phyloP scores from a whole-genome alignment of 345 rosid species.

The Salix exigua region DNA sequence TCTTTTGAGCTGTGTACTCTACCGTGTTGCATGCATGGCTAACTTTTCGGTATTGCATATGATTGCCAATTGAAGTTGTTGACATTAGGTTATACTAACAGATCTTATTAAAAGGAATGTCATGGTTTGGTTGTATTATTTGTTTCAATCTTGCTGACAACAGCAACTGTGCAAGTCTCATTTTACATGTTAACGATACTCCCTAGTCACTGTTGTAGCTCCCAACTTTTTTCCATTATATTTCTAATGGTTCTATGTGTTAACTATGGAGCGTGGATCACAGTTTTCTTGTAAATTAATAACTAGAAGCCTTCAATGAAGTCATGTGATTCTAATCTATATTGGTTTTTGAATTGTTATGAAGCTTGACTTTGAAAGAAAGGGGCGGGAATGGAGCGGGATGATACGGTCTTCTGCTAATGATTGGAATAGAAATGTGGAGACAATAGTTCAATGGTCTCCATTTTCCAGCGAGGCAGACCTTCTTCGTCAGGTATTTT shows the following conservation, averaged over 20 bases:
- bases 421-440: conserved; percentile 69
- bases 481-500: conserved; percentile 68
- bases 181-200: background rate
- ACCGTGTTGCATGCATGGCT: background rate
- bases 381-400: conserved; percentile 53
- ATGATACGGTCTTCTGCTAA: conserved; percentile 41
- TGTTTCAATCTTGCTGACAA: background rate
- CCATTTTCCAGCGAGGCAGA: conserved; percentile 76
- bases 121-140: background rate
- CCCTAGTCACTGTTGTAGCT: background rate
- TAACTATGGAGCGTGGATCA: conserved; percentile 7
- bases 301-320: background rate
- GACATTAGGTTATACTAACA: background rate
- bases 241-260: background rate
- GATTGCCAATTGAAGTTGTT: background rate
- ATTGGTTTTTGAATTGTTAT: conserved; percentile 18
- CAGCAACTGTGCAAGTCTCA: background rate
- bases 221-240: background rate
- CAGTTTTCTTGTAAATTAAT: background rate
- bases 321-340: conserved; percentile 1
- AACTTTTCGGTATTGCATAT: background rate
- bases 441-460: conserved; percentile 74
- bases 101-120: background rate
- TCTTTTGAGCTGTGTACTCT: background rate
- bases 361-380: conserved; percentile 77